Percentiles rank a stretch among this genome's conserved stretches.
Evolutionary conservation across 306 rosid genomes (phyloP).

Genomic region (Trifolium pratense): DNA sequence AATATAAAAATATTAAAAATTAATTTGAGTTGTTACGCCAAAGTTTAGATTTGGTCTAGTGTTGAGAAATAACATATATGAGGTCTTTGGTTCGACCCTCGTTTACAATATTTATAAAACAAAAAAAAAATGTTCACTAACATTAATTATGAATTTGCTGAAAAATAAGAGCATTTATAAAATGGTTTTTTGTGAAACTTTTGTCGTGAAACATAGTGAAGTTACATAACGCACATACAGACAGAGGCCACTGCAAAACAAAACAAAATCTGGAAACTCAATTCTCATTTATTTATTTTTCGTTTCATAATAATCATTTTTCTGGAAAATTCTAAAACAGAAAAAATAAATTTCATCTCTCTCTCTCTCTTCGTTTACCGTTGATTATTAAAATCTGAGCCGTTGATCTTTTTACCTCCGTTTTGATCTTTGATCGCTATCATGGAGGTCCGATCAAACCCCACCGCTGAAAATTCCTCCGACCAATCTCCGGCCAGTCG

Average conservation of each 20-base stretch:
- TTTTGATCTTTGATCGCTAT: conserved; percentile 45
- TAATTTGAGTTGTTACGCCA: no score
- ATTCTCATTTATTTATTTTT: not conserved
- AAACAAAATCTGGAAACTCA: not conserved
- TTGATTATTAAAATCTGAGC: conserved; percentile 41
- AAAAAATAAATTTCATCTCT: not conserved
- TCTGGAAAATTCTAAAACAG: not conserved
- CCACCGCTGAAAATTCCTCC: conserved; percentile 65
- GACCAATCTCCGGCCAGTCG: conserved; percentile 48
- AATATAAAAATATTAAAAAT: no score
- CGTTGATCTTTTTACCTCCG: conserved; percentile 33
- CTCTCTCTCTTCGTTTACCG: not conserved
- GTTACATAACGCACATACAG: no score
- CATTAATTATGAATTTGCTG: no score
- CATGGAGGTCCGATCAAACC: conserved; percentile 81
- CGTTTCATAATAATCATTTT: conserved; percentile 1
- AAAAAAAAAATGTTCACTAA: no score
- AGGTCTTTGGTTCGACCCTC: no score
- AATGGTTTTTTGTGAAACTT: no score
- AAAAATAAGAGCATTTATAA: no score
- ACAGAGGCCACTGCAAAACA: not conserved
- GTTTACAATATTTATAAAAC: no score
- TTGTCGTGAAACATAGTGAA: no score
- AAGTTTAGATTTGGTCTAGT: no score
- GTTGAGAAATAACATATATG: no score